Conservation (phyloP, 306 rosid species). For the Luffa aegyptiaca region DNA sequence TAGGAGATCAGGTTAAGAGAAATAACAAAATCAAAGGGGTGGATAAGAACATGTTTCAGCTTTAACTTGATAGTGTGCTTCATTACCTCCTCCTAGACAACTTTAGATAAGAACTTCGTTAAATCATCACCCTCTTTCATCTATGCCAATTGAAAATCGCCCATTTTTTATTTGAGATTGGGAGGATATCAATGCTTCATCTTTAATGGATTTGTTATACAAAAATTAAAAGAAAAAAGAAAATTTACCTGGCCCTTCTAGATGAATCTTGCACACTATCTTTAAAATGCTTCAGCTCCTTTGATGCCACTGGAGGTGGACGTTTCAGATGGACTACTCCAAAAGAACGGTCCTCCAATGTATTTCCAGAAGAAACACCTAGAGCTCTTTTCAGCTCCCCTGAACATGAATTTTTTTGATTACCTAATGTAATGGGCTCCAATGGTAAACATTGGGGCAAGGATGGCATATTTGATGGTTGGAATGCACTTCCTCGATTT, state of each 20-base stretch:
- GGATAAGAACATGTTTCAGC: not conserved
- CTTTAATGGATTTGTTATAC: not conserved
- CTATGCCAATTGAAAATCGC: not conserved
- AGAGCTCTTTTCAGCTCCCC: constrained; percentile 76
- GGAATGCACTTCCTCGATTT: constrained; percentile 35
- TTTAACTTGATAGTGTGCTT: not conserved
- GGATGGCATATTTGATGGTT: constrained; percentile 56
- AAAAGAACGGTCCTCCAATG: constrained; percentile 52
- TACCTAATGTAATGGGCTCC: constrained; percentile 61
- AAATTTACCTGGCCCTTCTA: constrained; percentile 64
- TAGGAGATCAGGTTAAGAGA: not conserved
- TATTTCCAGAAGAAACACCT: constrained; percentile 48
- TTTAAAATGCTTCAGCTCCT: constrained; percentile 67
- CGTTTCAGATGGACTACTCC: constrained; percentile 50
- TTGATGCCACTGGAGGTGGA: constrained; percentile 44
- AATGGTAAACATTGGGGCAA: constrained; percentile 67
- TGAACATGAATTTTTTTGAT: constrained; percentile 23
- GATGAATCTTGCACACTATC: constrained; percentile 68
- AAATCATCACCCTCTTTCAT: not conserved
- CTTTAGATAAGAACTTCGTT: not conserved
- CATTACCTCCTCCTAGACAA: not conserved
- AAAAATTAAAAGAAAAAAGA: not conserved
- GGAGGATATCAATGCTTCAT: not conserved
- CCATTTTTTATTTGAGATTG: not conserved
- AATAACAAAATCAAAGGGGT: not conserved